Evolutionary conservation across 2,329 filamentous ascomycete species (phyloP), one percentile per base, ranked within the genome.

Genomic region (Sporothrix protearum): DNA sequence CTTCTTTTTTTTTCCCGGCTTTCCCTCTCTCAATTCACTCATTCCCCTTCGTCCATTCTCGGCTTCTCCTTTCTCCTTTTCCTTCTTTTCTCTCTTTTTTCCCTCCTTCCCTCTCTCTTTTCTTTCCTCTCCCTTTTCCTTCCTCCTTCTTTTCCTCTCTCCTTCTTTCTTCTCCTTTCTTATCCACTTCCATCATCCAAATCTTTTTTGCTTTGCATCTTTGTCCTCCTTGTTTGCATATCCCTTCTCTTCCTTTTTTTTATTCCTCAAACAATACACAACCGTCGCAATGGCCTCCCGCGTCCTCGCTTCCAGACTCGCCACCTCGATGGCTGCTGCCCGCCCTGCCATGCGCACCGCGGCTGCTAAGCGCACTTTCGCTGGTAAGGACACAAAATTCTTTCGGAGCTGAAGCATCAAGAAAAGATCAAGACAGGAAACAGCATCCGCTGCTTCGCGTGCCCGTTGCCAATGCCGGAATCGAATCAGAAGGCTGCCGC

Each of bases 261-360:
- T 84, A 83, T 70, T 64, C 57, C 72, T 71, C 63, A 68, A 53
- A 72, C 3, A 53, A 47, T 68, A 72, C 72, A 73, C 85, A 86
- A 83, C 85, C 85, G 84, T 89, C 87, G 88, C 87, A 92, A 94
- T 94, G 91, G 89, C 91, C 83, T 87, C 89, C 83, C 91, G 91
- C 85, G 87, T 93, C 83, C 87, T 92, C 85, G 89, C 91, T 82
- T 90, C 90, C 80, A 89, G 91, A 83, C 87, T 93, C 86, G 90
- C 91, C 83, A 87, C 89, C 81, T 88, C 91, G 85, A 91, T 91
- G 88, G 88, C 89, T 82, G 90, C 89, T 83, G 91, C 91, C 83
- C 91, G 91, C 83, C 91, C 91, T 85, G 89, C 89, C 82, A 83
- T 90, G 80, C 90, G 90, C 80, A 85, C 85, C 82, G 85, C 84